Percentiles rank a stretch among this genome's conserved stretches.
These are phyloP conservation scores for Shiraia bambusicola DNA, from an alignment of 2,329 filamentous ascomycete genomes.

Conservation along the genomic window DNA sequence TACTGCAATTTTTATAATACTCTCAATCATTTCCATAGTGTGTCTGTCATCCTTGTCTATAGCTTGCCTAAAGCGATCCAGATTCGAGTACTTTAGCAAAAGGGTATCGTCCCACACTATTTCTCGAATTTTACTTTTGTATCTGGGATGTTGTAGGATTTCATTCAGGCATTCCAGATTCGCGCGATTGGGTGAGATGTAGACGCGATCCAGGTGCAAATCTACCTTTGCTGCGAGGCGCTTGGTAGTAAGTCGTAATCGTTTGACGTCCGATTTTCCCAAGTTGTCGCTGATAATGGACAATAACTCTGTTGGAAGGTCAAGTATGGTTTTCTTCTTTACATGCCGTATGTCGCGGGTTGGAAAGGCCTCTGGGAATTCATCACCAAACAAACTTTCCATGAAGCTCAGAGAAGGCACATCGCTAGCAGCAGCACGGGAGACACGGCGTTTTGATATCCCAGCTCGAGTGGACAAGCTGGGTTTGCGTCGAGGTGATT, in stretches of 20 bases:
- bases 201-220: slow-evolving; percentile 41
- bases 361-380: slow-evolving; percentile 26
- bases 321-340: slow-evolving; percentile 20
- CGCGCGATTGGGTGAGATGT: slow-evolving; percentile 45
- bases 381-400: slow-evolving; percentile 27
- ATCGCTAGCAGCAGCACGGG: slow-evolving; percentile 17
- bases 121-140: slow-evolving; percentile 38
- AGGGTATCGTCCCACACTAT: slow-evolving; percentile 47
- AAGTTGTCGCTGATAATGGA: slow-evolving; percentile 17
- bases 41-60: slow-evolving; percentile 19
- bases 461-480: slow-evolving; percentile 26
- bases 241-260: slow-evolving; percentile 19
- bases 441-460: slow-evolving; percentile 24
- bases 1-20: slow-evolving; percentile 11
- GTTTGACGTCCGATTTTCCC: slow-evolving; percentile 23
- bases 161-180: slow-evolving; percentile 43
- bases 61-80: slow-evolving; percentile 13
- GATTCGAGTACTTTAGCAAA: slow-evolving; percentile 19
- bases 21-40: slow-evolving; percentile 8
- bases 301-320: slow-evolving; percentile 23
- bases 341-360: slow-evolving; percentile 3
- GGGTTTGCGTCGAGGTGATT: slow-evolving; percentile 22
- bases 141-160: slow-evolving; percentile 42
- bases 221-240: slow-evolving; percentile 19
- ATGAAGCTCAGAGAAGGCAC: slow-evolving; percentile 28